Base-by-base conservation (phyloP, 306 rosid genomes). In the Abrus pulchellus region DNA sequence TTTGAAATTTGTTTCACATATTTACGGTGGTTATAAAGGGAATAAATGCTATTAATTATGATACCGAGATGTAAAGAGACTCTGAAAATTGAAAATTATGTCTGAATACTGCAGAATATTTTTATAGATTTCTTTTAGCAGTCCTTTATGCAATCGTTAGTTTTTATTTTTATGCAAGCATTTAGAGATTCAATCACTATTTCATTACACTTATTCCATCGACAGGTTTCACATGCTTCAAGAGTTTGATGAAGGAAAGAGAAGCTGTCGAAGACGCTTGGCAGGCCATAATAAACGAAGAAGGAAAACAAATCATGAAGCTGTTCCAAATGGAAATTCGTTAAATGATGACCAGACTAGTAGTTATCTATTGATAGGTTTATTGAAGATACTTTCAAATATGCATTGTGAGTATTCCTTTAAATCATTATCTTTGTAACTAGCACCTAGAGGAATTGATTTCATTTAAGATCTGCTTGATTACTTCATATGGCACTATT, bases 211-310 rank as follows among this genome's bases (percentile, higher is more conserved):
- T 68, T 72, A 34, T 68, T 55, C 38, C 10, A 34, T 83, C 54
- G 33, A 70, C 62, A 88, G 92, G 88, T 88, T 88, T 88, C 92
- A 88, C 69, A 9, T 81, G 50, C 92, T 88, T 76, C 88, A 84
- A 74, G 92, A 88, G 82, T 88, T 88, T 82, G 92, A 88, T 81
- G 92, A 88, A 72, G 92, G 92, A 65, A 88, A 88, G 83, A 86
- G 92, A 88, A 88, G 92, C 71, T 88, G 92, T 44, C 88, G 92
- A 33, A 86, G 92, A 68, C 92, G 92, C 36, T 68, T 88, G 89
- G 92, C 92, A 0, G 92, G 92, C 44, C 92, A 88, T 69, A 88
- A 88, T 75, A 86, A 86, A 72, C 72, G 92, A 4, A 86, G 92
- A 78, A 86, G 92, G 82, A 88, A 88, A 78, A 86, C 88, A 41